Evolutionary conservation across 352 stramenopile genomes (phyloP), one percentile per base, ranked within the genome.

Genomic region (Globisporangium takayamanum): DNA sequence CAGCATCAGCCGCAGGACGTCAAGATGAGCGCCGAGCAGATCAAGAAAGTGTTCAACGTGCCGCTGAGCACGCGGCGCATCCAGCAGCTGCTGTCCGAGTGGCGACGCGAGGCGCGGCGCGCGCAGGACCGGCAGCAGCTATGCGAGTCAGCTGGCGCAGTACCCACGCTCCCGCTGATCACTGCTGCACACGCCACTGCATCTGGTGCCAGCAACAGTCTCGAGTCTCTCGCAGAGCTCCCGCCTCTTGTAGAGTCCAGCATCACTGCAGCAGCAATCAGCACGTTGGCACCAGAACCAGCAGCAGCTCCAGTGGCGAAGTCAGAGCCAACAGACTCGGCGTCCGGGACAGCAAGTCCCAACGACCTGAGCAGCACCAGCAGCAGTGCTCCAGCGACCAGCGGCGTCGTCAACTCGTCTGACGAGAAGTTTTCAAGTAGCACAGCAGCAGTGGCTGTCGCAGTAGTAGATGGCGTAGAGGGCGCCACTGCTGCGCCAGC

Each of bases 21-120:
- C 15, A 76, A 71, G 64, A 73, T 64, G 55, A 84, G 74, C 25
- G 74, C 74, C 6, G 74, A 78, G 57, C 71, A 73, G 42, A 76
- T 84, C 62, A 67, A 66, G 46, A 60, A 64, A 11, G 71, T 80
- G 64, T 78, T 84, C 54, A 66, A 68, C 28, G 61, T 84, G 60
- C 72, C 74, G 44, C 57, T 84, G 55, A 84, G 74, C 45, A 74
- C 69, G 36, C 74, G 74, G n/a, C 74, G 74, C 57, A 73, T 84
- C 26, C 74, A 84, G 72, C 74, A 83, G 47, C 49, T 83, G 45
- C 72, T 83, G 18, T 80, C 66, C n/a, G 67, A 78, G 42, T 83
- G 74, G 74, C 71, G 74, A 3, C 62, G 59, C 14, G 57, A 69
- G 22, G 65, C 71, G 20, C 67, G 69, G 42, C 62, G 69, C 68